A percentile compares a stretch with the other conserved stretches of the same genome.
Conservation (phyloP, 2,329 filamentous ascomycete genomes). For the Sordariomycetes sp. region DNA sequence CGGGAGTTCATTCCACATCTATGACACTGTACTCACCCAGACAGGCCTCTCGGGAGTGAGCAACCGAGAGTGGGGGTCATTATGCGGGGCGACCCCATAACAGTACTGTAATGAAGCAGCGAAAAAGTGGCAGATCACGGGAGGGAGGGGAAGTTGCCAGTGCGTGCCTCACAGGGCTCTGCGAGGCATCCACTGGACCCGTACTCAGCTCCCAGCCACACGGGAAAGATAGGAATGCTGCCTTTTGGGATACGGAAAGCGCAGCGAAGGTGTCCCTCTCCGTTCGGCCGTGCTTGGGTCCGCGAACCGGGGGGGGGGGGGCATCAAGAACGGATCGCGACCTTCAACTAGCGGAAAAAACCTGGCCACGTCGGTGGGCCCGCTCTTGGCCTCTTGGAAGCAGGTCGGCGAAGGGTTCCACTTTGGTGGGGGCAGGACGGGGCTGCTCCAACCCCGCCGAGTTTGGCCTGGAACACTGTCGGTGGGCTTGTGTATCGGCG, state of each 20-base stretch:
- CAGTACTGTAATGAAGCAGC: too few species aligned
- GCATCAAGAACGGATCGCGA: background rate
- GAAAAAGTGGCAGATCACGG: too few species aligned
- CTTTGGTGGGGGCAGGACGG: background rate
- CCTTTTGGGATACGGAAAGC: background rate
- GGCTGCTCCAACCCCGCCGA: too few species aligned
- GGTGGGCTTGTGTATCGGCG: background rate
- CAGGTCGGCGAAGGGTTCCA: background rate
- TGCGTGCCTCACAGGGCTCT: too few species aligned
- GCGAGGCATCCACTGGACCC: too few species aligned
- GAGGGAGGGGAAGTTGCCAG: too few species aligned
- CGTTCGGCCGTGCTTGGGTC: background rate
- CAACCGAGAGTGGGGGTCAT: background rate
- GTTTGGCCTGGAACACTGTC: background rate
- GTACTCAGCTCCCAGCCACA: too few species aligned
- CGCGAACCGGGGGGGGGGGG: background rate
- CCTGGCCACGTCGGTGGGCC: background rate
- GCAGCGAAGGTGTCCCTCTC: background rate
- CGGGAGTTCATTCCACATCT: background rate
- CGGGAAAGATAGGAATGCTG: background rate
- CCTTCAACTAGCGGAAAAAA: background rate
- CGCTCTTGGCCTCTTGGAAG: background rate
- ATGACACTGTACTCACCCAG: background rate
- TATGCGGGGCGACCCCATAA: background rate
- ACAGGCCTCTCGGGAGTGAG: background rate